Evolutionary conservation across 1,284 basidiomycete species (phyloP), one percentile per base, ranked within the genome.

Genomic region (Leucoagaricus sp.): DNA sequence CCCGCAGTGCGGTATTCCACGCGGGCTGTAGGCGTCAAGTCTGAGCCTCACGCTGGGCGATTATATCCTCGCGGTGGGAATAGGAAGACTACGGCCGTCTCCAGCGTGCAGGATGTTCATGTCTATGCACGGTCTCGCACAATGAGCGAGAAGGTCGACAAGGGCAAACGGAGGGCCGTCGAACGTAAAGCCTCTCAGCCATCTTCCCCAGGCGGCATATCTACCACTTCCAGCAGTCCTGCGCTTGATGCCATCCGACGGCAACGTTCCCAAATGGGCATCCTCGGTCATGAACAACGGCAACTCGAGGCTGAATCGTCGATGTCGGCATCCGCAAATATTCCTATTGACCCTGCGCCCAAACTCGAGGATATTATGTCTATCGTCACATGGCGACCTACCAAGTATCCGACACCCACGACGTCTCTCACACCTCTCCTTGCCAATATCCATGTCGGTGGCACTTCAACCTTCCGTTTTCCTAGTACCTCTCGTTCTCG

Each of bases 301-400:
- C n/a, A n/a, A 26, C 12, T 38, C 5, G 42, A 44, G 12, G n/a
- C 21, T 1, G 19, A 31, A 1, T 33, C 19, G 12, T 4, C 51
- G 4, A 23, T 10, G n/a, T 52, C 50, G 12, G 31, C 52, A 36
- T 46, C 23, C 17, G 17, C 29, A n/a, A 33, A 21, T 13, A 53
- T 23, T 5, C 23, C 45, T 12, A 25, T 41, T 1, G 47, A 49
- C 15, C 52, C 44, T 6, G 33, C 52, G 15, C 44, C 52, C n/a
- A 53, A 40, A 26, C 17, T 53, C 2, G 52, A 55, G n/a, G 53
- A 55, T 31, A 55, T 55, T 7, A 33, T 55, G 38, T 49, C 47
- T 2, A 55, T 55, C n/a, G 38, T 49, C 21, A 49, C 46, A 49
- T 55, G 53, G 53, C 53, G 53, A 17, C 53, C 53, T 10, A 49